Percentiles rank a stretch among this genome's conserved stretches.
Evolutionary conservation across 2,329 filamentous ascomycete species (phyloP).

Genomic region (Talaromyces sp.): DNA sequence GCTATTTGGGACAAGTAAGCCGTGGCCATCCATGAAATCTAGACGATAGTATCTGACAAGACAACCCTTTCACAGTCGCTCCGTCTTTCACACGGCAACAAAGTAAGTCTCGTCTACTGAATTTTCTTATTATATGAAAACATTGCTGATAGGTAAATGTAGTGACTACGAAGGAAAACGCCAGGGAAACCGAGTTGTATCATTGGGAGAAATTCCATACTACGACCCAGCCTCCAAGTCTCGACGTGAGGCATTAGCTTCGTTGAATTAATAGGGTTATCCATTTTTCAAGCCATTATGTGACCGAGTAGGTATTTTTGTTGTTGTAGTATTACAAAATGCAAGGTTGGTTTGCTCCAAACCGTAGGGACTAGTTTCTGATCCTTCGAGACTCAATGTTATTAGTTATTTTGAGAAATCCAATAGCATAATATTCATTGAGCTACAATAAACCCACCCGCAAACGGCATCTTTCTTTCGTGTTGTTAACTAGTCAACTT

Average conservation of each 20-base stretch:
- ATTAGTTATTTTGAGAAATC: neutral
- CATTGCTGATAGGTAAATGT: conserved; percentile 31
- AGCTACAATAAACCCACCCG: neutral
- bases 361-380: neutral
- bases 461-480: neutral
- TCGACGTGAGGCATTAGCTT: neutral
- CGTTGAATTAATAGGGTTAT: neutral
- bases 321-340: neutral
- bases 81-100: neutral
- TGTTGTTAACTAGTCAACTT: neutral
- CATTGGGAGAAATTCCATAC: conserved; percentile 51
- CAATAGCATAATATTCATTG: neutral
- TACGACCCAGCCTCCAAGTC: conserved; percentile 39
- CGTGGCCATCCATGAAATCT: conserved; percentile 23
- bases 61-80: neutral
- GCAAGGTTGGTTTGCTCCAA: too few species aligned
- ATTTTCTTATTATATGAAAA: conserved; percentile 16
- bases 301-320: neutral
- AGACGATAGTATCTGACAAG: neutral
- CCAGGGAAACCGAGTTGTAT: conserved; percentile 46
- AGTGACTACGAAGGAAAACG: conserved; percentile 43
- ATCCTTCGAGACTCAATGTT: neutral
- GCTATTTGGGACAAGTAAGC: conserved; percentile 18
- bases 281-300: neutral
- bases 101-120: neutral